Base-by-base conservation (phyloP, 345 rosid species). In the Linum lewisii region DNA sequence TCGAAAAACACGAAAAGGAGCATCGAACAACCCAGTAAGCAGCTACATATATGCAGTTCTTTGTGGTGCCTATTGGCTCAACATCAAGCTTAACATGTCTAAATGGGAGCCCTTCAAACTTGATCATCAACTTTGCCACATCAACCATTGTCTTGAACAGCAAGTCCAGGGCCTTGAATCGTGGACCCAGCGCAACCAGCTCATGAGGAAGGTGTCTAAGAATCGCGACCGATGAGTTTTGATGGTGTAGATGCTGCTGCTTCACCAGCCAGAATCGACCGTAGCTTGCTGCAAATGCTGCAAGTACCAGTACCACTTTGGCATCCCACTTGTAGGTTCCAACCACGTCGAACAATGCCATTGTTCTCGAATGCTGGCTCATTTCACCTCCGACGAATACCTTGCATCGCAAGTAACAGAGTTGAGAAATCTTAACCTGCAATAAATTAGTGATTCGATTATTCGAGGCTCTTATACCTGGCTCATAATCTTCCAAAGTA, bases 301-400 rank as follows among this genome's bases (percentile, higher is more conserved):
- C 85, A 45, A 90, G 85, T 45, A 79, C 72, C 66, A 90, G 57
- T 50, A 54, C 86, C 63, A 82, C 47, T 76, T 90, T 87, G 15
- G 84, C 87, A 67, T 79, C 95, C 97, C 95, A 90, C 70, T 69
- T 70, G 60, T 82, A 82, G 24, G 63, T 78, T 52, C 77, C 75
- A 32, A 90, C 81, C 68, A 67, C 74, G 72, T 85, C 84, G 14
- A 90, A 80, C 72, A 81, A 21, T 57, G 20, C 29, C 82, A 87
- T 76, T 26, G 89, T 82, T 61, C 80, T 73, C 0, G 64, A 16
- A 19, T 78, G 86, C 50, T 75, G 63, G 60, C n/a, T n/a, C n/a
- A n/a, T n/a, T 84, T 71, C 20, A 60, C 73, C 49, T 67, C 73
- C 71, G 22, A 64, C 63, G 67, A 72, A 67, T 59, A 38, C 45